Evolutionary conservation across 164 flowering plant genomes (phyloP), one percentile per base, ranked within the genome.

Genomic region (Sedum album): DNA sequence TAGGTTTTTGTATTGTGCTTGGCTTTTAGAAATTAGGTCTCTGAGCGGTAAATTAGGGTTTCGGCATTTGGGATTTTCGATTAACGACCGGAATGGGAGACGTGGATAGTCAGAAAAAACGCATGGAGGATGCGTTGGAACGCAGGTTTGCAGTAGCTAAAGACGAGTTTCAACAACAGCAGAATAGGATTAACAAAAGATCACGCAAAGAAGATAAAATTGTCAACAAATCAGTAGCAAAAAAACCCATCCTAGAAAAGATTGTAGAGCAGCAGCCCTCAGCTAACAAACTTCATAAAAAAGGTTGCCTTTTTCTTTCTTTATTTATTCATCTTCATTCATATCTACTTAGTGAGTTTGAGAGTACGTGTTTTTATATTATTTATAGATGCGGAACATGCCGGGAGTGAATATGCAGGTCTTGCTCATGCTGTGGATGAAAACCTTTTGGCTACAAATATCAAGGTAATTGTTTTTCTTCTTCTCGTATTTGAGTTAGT

Each of bases 381-480:
- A n/a, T n/a, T 46, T 70, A 41, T 82, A 88, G 95, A 85, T 76
- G 68, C 5, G 18, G 85, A 84, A 69, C 74, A 76, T 73, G 71
- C 73, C 66, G 79, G 76, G 69, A 78, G 79, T 20, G 69, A 83
- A 21, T 90, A 88, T 79, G 73, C 68, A 31, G 71, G 65, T 53
- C 80, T 92, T 72, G n/a, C n/a, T n/a, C n/a, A n/a, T n/a, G n/a
- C n/a, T n/a, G n/a, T n/a, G n/a, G n/a, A n/a, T n/a, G n/a, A n/a
- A n/a, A n/a, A n/a, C n/a, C n/a, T n/a, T n/a, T n/a, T n/a, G n/a
- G n/a, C n/a, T n/a, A n/a, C n/a, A n/a, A 70, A 71, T 73, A 60
- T 55, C 0, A 55, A 55, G 60, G 60, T 55, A 25, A 55, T 28
- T 46, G 10, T 66, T n/a, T n/a, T n/a, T 18, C 26, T 13, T 38